Conservation (phyloP, 192 early-diverging fungal genomes). For the Cetraspora pellucida region DNA sequence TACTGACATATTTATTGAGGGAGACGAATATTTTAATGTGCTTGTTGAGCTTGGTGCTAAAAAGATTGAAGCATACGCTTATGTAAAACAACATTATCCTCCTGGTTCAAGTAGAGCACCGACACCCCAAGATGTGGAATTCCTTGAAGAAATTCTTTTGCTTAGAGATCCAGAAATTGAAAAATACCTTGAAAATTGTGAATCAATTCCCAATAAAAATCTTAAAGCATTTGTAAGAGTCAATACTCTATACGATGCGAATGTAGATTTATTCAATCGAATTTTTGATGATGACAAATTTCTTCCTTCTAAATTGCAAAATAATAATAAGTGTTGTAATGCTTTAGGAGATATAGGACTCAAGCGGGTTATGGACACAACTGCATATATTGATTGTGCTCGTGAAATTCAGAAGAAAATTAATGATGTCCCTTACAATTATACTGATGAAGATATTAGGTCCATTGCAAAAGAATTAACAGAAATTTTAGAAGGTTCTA, state of each 20-base stretch:
- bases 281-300: not conserved
- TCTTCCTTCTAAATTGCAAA: not conserved
- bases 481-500: too few species aligned
- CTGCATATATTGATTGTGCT: not conserved
- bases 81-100: not conserved
- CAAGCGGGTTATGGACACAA: not conserved
- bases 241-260: not conserved
- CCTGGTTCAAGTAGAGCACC: not conserved
- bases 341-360: not conserved
- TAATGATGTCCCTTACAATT: too few species aligned
- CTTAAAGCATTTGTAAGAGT: not conserved
- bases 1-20: too few species aligned
- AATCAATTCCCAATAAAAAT: not conserved
- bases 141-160: not conserved
- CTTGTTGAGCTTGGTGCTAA: too few species aligned
- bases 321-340: not conserved
- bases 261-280: not conserved
- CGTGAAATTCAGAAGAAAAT: not conserved
- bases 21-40: too few species aligned
- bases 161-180: not conserved
- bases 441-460: too few species aligned
- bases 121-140: not conserved
- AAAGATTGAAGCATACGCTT: too few species aligned
- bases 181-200: not conserved
- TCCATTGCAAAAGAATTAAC: too few species aligned